Percentiles rank a stretch among this genome's conserved stretches.
Evolutionary conservation across 768 basidiomycete genomes (phyloP).

Genomic region (Leccinum arenicola): DNA sequence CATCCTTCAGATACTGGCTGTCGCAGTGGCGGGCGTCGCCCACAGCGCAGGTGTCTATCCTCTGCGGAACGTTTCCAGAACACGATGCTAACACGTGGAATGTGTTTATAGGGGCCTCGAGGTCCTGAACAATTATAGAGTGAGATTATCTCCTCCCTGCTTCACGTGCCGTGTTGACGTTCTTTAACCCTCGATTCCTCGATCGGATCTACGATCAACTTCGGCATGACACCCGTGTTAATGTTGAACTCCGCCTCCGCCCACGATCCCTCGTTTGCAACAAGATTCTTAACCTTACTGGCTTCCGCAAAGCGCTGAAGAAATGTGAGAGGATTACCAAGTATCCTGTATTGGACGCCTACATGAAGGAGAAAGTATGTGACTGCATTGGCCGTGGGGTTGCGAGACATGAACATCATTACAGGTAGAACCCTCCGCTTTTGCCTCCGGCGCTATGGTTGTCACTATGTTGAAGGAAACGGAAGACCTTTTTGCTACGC

Average conservation of each 20-base stretch:
- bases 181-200: not conserved
- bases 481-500: slow-evolving; percentile 71
- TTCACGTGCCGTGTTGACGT: not conserved
- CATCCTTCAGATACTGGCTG: not conserved
- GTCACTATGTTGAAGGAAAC: slow-evolving; percentile 68
- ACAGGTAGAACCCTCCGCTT: slow-evolving; percentile 65
- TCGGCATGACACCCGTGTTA: not conserved
- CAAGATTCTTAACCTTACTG: slow-evolving; percentile 84
- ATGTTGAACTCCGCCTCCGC: not conserved
- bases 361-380: slow-evolving; percentile 72
- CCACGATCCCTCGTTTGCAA: not conserved
- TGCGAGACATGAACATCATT: not conserved
- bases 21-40: not conserved
- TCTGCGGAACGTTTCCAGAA: not conserved
- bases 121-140: slow-evolving; percentile 85
- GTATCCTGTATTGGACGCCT: slow-evolving; percentile 70
- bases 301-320: slow-evolving; percentile 83
- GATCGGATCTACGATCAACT: not conserved
- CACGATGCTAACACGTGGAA: slow-evolving; percentile 7
- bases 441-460: slow-evolving; percentile 61
- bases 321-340: slow-evolving; percentile 82
- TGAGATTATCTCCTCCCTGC: slow-evolving; percentile 24
- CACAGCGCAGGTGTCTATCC: not conserved
- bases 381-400: not conserved
- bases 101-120: slow-evolving; percentile 60